Evolutionary conservation across 2,329 filamentous ascomycete genomes (phyloP).

Genomic region (Claviceps maximensis): DNA sequence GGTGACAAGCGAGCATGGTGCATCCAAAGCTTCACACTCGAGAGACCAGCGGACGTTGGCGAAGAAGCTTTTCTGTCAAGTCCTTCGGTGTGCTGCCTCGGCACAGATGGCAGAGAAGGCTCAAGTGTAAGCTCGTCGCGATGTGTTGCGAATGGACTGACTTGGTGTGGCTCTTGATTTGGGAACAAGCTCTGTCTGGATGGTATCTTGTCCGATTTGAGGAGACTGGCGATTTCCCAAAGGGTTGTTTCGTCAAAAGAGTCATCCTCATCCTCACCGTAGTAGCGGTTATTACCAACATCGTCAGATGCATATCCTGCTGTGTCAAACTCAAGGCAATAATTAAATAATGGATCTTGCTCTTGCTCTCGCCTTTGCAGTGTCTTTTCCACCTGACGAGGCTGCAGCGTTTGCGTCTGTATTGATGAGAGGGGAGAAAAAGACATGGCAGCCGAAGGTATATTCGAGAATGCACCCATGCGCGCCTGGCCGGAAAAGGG

Average conservation of each 20-base stretch:
- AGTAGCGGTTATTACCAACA: conserved; percentile 14
- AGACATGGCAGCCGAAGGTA: conserved; percentile 17
- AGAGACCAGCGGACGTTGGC: neutral
- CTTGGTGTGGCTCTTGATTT: conserved; percentile 11
- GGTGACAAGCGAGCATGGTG: neutral
- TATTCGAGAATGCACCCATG: conserved; percentile 38
- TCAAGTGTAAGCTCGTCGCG: neutral
- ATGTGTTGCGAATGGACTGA: neutral
- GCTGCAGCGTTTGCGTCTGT: conserved; percentile 4
- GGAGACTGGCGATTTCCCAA: conserved; percentile 49
- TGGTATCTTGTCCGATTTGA: conserved; percentile 38
- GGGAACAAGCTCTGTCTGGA: conserved; percentile 38
- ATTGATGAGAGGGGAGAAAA: conserved; percentile 3
- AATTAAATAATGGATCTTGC: conserved; percentile 44
- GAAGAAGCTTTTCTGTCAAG: neutral
- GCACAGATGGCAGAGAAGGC: neutral
- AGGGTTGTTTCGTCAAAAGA: conserved; percentile 48
- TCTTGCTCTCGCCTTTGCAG: conserved; percentile 14
- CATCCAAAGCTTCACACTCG: neutral
- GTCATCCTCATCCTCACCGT: conserved; percentile 18
- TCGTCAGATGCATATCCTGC: conserved; percentile 11
- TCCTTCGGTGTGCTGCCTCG: neutral
- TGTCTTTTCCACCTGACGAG: conserved; percentile 23
- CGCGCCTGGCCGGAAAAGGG: conserved; percentile 12
- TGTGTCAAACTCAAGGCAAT: conserved; percentile 41